A percentile compares a stretch with the other conserved stretches of the same genome.
Evolutionary conservation across 371 early-diverging fungal species (phyloP).

Genomic region (Rhizopus delemar): DNA sequence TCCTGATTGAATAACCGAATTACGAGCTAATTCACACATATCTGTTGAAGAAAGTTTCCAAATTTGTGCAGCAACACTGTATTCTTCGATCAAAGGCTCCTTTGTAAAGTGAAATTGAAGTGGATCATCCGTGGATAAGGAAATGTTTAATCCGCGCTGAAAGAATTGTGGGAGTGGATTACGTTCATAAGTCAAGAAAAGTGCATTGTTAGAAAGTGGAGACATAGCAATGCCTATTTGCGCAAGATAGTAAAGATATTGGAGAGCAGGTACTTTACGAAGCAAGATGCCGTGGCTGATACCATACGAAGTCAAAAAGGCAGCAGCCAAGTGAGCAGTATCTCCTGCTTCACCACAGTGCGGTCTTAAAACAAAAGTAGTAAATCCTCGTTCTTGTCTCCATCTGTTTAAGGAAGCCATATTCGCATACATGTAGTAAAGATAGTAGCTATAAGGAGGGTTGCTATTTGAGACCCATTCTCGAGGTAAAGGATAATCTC

Average conservation of each 20-base stretch:
- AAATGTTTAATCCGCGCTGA: slow-evolving; percentile 95
- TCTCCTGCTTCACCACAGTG: slow-evolving; percentile 99
- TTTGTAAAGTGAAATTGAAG: slow-evolving; percentile 98
- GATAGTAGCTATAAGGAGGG: slow-evolving; percentile 98
- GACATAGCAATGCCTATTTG: slow-evolving; percentile 99
- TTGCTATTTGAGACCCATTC: slow-evolving; percentile 80
- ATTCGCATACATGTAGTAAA: slow-evolving; percentile 96
- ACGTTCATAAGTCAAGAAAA: slow-evolving; percentile 95
- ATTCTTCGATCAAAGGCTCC: slow-evolving; percentile 99
- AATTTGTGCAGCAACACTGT: slow-evolving; percentile 98
- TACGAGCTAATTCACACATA: slow-evolving; percentile 97
- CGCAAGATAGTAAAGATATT: slow-evolving; percentile 95
- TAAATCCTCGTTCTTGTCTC: slow-evolving; percentile 79
- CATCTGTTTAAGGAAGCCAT: slow-evolving; percentile 85
- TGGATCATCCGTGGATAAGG: slow-evolving; percentile 97
- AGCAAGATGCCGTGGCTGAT: slow-evolving; percentile 97
- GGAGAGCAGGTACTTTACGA: slow-evolving; percentile 95
- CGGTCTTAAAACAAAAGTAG: slow-evolving; percentile 94
- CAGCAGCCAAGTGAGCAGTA: slow-evolving; percentile 92
- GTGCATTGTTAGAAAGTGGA: slow-evolving; percentile 97
- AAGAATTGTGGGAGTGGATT: slow-evolving; percentile 96
- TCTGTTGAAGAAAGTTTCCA: slow-evolving; percentile 94
- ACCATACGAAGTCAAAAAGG: slow-evolving; percentile 89
- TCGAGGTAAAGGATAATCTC: slow-evolving; percentile 85
- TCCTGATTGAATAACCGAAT: slow-evolving; percentile 93